Conservation (phyloP, 1,284 basidiomycete genomes). For the Cryptococcus wingfieldii region DNA sequence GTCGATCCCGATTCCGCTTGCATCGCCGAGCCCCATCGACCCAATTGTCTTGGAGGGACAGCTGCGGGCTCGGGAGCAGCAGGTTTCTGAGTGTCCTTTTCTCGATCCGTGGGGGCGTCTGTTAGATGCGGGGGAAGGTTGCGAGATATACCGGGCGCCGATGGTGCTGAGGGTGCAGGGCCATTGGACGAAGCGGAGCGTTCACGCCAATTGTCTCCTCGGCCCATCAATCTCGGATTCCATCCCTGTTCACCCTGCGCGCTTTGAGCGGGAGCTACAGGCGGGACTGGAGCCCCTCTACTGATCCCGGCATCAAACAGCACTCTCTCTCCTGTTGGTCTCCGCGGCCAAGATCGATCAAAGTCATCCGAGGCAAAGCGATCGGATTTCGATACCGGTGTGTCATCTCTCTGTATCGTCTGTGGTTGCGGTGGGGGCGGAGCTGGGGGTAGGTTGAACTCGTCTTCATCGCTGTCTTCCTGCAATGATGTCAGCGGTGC, state of each 20-base stretch:
- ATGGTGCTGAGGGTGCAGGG: too few species aligned
- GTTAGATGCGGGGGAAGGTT: too few species aligned
- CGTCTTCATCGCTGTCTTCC: constrained; percentile 85
- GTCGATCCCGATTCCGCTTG: too few species aligned
- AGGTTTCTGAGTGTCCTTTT: too few species aligned
- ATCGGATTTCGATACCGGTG: constrained; percentile 41
- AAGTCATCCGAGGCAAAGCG: constrained; percentile 64
- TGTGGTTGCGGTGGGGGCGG: constrained; percentile 40
- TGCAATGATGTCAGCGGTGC: constrained; percentile 50
- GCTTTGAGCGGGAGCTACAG: constrained; percentile 58
- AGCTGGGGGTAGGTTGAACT: constrained; percentile 88
- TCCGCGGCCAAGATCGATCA: constrained; percentile 83
- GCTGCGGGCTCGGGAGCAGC: too few species aligned
- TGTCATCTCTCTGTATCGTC: constrained; percentile 13
- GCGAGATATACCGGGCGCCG: too few species aligned
- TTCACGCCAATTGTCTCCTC: too few species aligned
- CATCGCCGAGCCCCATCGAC: too few species aligned
- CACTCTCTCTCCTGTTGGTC: constrained; percentile 48
- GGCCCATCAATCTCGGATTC: too few species aligned
- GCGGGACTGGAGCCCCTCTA: constrained; percentile 37
- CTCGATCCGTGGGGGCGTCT: too few species aligned
- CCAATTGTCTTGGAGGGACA: too few species aligned
- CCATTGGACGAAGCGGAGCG: too few species aligned
- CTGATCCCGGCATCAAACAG: constrained; percentile 90
- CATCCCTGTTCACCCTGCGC: neutral